phyloP scores from a whole-genome alignment of 306 rosid species.

The Acacia crassicarpa region DNA sequence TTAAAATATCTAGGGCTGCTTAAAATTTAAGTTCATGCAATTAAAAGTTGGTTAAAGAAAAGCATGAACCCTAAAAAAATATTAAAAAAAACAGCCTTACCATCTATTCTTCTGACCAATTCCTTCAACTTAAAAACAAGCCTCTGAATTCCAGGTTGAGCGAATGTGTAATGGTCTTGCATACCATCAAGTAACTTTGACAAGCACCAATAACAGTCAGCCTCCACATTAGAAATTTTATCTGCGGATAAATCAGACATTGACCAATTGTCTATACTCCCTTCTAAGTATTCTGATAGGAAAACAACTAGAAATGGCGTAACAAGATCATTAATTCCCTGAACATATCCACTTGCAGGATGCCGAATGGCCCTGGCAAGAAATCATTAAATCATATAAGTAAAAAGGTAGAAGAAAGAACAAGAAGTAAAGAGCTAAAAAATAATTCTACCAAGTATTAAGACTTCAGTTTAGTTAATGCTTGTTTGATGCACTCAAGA shows the following conservation, averaged over 20 bases:
- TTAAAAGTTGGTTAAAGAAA: slow-evolving; percentile 9
- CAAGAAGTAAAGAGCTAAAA: slow-evolving; percentile 11
- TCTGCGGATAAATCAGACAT: slow-evolving; percentile 69
- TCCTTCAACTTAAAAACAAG: slow-evolving; percentile 88
- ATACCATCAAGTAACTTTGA: slow-evolving; percentile 90
- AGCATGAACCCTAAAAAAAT: slow-evolving; percentile 24
- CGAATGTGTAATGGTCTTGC: slow-evolving; percentile 95
- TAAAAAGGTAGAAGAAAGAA: neutral
- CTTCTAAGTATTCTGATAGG: slow-evolving; percentile 77
- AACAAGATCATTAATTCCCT: slow-evolving; percentile 91
- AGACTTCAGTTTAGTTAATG: slow-evolving; percentile 19
- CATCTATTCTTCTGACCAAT: slow-evolving; percentile 83
- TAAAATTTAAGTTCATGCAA: neutral
- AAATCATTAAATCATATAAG: slow-evolving; percentile 25
- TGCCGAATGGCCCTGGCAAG: slow-evolving; percentile 86
- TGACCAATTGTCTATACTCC: slow-evolving; percentile 72
- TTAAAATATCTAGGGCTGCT: neutral
- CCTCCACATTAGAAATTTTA: slow-evolving; percentile 60
- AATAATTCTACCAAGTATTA: neutral
- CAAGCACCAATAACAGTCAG: slow-evolving; percentile 91
- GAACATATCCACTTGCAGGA: slow-evolving; percentile 96
- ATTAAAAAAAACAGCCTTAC: slow-evolving; percentile 37
- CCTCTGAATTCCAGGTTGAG: slow-evolving; percentile 93
- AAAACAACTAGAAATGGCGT: slow-evolving; percentile 85
- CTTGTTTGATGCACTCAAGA: slow-evolving; percentile 5